phyloP scores from a whole-genome alignment of 257 asterid species.

The Petrea volubilis region DNA sequence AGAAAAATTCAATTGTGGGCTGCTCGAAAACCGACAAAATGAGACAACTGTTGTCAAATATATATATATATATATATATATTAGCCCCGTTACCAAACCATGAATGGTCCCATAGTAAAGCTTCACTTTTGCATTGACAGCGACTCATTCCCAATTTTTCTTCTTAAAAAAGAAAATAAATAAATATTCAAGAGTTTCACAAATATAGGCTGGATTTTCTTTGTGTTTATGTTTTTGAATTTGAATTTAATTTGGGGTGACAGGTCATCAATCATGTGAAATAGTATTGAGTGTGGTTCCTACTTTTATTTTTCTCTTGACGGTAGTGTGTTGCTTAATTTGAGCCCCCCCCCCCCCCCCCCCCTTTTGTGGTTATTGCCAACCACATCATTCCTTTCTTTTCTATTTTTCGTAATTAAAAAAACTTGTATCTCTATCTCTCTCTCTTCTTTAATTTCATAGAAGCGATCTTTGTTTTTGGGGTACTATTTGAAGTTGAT shows the following conservation, averaged over 20 bases:
- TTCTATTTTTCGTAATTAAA: constrained; percentile 38
- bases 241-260: constrained; percentile 21
- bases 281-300: constrained; percentile 23
- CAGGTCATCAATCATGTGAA: constrained; percentile 78
- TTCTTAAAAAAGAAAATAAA: background rate
- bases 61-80: no score
- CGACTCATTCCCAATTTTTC: constrained; percentile 22
- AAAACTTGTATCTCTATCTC: background rate
- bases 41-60: constrained; percentile 60
- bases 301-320: constrained; percentile 37
- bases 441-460: constrained; percentile 2
- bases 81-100: constrained; percentile 45
- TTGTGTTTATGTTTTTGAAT: background rate
- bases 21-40: constrained; percentile 51
- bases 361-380: constrained; percentile 55
- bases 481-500: background rate
- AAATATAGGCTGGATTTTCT: background rate
- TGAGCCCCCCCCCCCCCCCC: constrained; percentile 37
- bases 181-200: background rate
- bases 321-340: constrained; percentile 41
- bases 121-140: constrained; percentile 58
- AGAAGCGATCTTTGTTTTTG: background rate
- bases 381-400: constrained; percentile 63
- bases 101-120: constrained; percentile 59
- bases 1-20: constrained; percentile 16